Conservation (phyloP, 176 grass and related monocot species). For the Musa itinerans region DNA sequence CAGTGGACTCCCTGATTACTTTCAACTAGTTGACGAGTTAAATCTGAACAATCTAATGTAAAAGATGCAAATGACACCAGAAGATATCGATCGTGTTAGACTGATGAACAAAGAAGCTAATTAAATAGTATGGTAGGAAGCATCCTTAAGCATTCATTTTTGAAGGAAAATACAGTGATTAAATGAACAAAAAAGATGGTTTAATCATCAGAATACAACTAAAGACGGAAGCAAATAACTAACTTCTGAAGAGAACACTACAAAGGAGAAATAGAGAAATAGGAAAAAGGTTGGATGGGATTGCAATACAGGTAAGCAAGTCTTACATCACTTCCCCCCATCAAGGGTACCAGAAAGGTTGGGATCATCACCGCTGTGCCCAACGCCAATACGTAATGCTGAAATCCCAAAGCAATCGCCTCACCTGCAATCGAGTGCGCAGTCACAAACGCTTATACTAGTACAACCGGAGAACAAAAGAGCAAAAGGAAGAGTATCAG, state of each 20-base stretch:
- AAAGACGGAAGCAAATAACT: too few species aligned
- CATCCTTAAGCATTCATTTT: too few species aligned
- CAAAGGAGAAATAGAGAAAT: too few species aligned
- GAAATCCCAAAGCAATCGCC: slow-evolving; percentile 66
- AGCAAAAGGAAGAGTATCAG: background rate
- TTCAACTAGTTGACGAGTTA: background rate
- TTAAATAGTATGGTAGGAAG: too few species aligned
- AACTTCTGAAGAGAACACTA: too few species aligned
- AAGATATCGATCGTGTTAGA: too few species aligned
- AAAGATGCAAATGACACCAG: background rate
- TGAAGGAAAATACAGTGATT: too few species aligned
- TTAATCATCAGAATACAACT: too few species aligned
- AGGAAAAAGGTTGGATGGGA: background rate
- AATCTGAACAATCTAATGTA: background rate
- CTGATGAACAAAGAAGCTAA: too few species aligned
- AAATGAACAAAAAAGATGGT: too few species aligned
- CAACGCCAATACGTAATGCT: slow-evolving; percentile 77
- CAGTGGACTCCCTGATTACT: background rate
- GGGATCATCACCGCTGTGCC: slow-evolving; percentile 91
- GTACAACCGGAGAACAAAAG: background rate
- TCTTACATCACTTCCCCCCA: slow-evolving; percentile 90
- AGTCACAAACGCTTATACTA: slow-evolving; percentile 3
- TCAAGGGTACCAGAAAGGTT: slow-evolving; percentile 63
- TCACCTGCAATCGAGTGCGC: slow-evolving; percentile 42
- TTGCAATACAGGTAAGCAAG: background rate